phyloP scores from a whole-genome alignment of 192 early-diverging fungal genomes.

The Gaertneriomyces semiglobifer region DNA sequence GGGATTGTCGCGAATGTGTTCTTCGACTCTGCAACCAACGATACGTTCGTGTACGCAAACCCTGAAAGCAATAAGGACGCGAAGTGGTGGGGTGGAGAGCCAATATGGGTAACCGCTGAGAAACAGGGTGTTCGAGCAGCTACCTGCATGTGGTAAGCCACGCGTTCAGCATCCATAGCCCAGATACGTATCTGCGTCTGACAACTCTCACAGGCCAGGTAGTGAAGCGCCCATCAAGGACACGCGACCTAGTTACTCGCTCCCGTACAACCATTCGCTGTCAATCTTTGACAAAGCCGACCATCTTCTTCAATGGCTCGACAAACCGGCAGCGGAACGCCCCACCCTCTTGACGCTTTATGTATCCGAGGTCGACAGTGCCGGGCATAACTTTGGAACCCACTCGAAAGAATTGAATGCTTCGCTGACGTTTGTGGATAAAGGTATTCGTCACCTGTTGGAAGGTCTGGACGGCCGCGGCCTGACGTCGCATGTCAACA shows the following conservation, averaged over 20 bases:
- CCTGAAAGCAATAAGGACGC: constrained; percentile 54
- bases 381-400: constrained; percentile 73
- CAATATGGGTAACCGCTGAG: constrained; percentile 84
- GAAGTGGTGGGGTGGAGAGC: constrained; percentile 89
- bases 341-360: constrained; percentile 77
- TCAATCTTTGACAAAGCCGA: constrained; percentile 55
- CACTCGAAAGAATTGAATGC: constrained; percentile 60
- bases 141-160: constrained; percentile 83
- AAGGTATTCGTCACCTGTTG: constrained; percentile 58
- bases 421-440: constrained; percentile 53
- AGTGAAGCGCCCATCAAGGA: constrained; percentile 56
- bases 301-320: constrained; percentile 71
- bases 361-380: constrained; percentile 73
- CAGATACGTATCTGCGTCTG: not conserved
- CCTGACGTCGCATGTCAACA: constrained; percentile 61
- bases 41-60: constrained; percentile 76
- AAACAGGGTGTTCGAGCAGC: constrained; percentile 65
- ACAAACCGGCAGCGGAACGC: constrained; percentile 61
- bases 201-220: constrained; percentile 27
- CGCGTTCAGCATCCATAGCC: not conserved
- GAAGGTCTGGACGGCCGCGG: constrained; percentile 54
- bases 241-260: constrained; percentile 60
- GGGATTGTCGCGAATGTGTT: constrained; percentile 89
- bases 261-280: constrained; percentile 48
- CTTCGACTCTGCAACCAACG: constrained; percentile 67